Base-by-base conservation (phyloP, 768 basidiomycete species). In the Serendipita sp. region DNA sequence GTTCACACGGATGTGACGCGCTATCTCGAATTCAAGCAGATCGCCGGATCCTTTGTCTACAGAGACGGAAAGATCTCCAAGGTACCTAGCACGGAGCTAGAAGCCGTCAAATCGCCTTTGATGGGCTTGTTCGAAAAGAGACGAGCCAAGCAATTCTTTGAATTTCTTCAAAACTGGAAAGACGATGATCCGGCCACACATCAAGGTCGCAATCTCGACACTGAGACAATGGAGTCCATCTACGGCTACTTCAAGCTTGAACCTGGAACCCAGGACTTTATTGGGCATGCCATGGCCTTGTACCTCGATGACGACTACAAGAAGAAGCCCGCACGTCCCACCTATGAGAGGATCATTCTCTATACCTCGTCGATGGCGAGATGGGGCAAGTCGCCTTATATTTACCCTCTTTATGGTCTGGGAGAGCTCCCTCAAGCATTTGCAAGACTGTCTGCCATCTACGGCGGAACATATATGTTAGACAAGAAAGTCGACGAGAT, bases 41-140 rank as follows among this genome's bases (percentile, higher is more conserved):
- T 99, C 74, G 92, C 96, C 0, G 96, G 95, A 61, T 93, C 90
- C 71, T 99, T 87, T 74, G 96, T 99, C 64, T 97, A 93, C 73
- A 86, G 95, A 61, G 95, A 98, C 73, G 92, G 93, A 60, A 88
- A 75, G 75, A 96, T 99, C 75, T 91, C 90, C 65, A 99, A 99
- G 75, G 96, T 99, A 9, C 96, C 96, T 33, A 87, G 88, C 70
- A 97, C 92, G 3, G 94, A 98, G 77, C 85, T 94, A 78, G 96
- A 99, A 77, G 96, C 96, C 7, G 87, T 97, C 63, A 86, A 76
- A 74, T 92, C 89, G 69, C 88, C 93, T 34, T 78, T 99, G 69
- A 98, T 99, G 94, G 96, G 96, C n/a, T 76, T 98, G 42, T 98
- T 98, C 68, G 96, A 99, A 81, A 99, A 99, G 78, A 79, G 93